Evolutionary conservation across 371 early-diverging fungal species (phyloP), one percentile per base, ranked within the genome.

Genomic region (Mucor circinelloides): DNA sequence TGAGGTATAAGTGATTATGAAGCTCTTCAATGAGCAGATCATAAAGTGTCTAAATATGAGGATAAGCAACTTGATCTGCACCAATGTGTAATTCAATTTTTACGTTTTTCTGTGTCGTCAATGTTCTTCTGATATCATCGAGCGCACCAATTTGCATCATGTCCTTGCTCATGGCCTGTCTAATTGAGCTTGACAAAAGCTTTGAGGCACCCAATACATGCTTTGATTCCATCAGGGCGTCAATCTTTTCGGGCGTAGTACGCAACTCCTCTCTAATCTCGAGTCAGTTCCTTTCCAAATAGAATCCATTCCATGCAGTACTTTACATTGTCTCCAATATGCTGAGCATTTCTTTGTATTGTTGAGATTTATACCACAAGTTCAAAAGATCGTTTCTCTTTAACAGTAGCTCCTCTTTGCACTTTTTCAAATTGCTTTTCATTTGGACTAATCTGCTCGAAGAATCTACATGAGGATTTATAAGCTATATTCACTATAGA

Each of bases 1-100:
- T 97, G 8, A 98, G 78, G 77, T 98, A 98, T 4, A 97, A 66
- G 75, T 97, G 96, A 69, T 90, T 94, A 66, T 96, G 95, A 10
- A 98, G 83, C 69, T 98, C 97, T 66, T 96, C 97, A 58, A 95
- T 87, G 6, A 97, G 73, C 10, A 87, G 74, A 64, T 96, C 95
- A 52, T 92, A 88, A 23, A 95, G 62, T 2, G 78, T 73, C 93
- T 93, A 77, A 25, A 27, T 9, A 15, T 13, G 7, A 4, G 3
- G 15, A 13, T 23, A 2, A 27, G 15, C 4, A 52, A 3, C 21
- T 25, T 27, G 52, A 27, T 25, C 27, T 50, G 3, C 5, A 52
- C 3, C 25, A 15, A 5, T 3, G 52, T 27, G 12, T 27, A 1
- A 10, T 23, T 21, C 23, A 9, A 23, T 25, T 50, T 76, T 56